Conservation (phyloP, 306 rosid species). For the Rosa lucieae region DNA sequence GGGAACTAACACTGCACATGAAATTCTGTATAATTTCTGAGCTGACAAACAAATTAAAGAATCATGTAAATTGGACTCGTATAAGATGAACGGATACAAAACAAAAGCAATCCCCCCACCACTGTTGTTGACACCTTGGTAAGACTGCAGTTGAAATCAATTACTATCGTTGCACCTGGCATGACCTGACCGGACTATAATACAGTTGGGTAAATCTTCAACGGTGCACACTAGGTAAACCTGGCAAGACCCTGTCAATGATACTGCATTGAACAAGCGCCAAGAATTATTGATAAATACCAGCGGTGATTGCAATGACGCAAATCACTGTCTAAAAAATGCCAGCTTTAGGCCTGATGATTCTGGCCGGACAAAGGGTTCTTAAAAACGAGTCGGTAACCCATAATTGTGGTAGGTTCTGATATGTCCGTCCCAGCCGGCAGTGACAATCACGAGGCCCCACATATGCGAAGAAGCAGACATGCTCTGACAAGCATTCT, state of each 20-base stretch:
- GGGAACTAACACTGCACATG: conserved; percentile 22
- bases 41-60: conserved; percentile 62
- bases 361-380: conserved; percentile 4
- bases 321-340: conserved; percentile 15
- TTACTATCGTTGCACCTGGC: conserved; percentile 14
- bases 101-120: conserved; percentile 31
- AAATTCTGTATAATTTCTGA: conserved; percentile 24
- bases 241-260: conserved; percentile 1
- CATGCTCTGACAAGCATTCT: conserved; percentile 65
- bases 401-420: conserved; percentile 75
- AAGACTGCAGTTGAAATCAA: conserved; percentile 26
- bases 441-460: conserved; percentile 80
- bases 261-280: conserved; percentile 14
- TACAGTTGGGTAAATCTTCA: conserved; percentile 28
- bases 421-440: conserved; percentile 80
- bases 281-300: conserved; percentile 17
- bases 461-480: conserved; percentile 63
- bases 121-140: conserved; percentile 1
- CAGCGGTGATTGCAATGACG: conserved; percentile 22
- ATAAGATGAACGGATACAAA: conserved; percentile 26
- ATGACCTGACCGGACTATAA: conserved; percentile 21
- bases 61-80: conserved; percentile 47
- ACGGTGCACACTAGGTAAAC: conserved; percentile 10
- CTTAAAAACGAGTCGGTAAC: conserved; percentile 53
- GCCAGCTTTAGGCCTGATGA: neutral